Evolutionary conservation across 768 basidiomycete genomes (phyloP).

Genomic region (Leccinum barrowsii): DNA sequence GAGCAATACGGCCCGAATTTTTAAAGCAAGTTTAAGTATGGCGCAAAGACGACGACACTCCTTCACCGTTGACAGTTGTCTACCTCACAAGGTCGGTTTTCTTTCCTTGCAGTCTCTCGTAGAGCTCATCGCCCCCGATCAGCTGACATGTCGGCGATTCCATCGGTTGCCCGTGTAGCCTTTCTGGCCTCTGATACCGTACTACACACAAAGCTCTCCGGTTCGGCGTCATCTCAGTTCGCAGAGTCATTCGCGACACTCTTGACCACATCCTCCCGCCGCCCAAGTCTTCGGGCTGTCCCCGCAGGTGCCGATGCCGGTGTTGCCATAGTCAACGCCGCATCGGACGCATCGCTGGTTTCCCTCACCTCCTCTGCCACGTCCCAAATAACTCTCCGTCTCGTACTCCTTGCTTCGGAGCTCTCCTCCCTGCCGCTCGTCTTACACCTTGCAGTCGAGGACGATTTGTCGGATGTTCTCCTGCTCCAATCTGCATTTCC

Average conservation of each 20-base stretch:
- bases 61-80: not conserved
- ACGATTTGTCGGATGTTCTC: conserved; percentile 72
- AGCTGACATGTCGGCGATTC: conserved; percentile 27
- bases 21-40: not conserved
- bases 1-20: conserved; percentile 9
- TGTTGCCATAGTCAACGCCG: conserved; percentile 49
- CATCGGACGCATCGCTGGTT: conserved; percentile 39
- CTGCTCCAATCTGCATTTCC: conserved; percentile 76
- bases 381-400: conserved; percentile 49
- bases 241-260: conserved; percentile 30
- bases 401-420: conserved; percentile 68
- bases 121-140: conserved; percentile 1
- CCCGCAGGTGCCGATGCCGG: conserved; percentile 68
- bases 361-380: conserved; percentile 57
- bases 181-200: conserved; percentile 66
- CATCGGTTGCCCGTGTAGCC: conserved; percentile 64
- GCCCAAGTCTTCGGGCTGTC: conserved; percentile 44
- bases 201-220: conserved; percentile 51
- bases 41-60: not conserved
- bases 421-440: conserved; percentile 65
- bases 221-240: conserved; percentile 40
- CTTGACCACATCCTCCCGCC: conserved; percentile 33
- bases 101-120: not conserved
- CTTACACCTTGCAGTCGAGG: conserved; percentile 61
- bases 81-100: conserved; percentile 6